phyloP scores from a whole-genome alignment of 768 basidiomycete genomes.

The Dentipellis sp. region DNA sequence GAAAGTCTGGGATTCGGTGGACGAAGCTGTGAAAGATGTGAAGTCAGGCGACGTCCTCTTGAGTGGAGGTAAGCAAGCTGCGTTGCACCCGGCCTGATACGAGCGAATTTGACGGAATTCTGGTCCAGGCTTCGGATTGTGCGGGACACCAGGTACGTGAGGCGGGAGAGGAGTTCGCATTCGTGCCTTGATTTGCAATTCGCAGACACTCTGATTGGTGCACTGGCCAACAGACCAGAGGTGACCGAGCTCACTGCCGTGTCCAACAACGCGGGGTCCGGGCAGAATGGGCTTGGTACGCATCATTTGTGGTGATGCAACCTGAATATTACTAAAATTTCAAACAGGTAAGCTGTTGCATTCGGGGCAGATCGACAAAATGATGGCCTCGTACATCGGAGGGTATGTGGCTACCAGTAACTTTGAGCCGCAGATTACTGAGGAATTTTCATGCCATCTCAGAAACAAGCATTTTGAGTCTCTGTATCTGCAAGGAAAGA shows the following conservation, averaged over 20 bases:
- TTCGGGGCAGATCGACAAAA: conserved; percentile 67
- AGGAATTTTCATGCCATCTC: conserved; percentile 2
- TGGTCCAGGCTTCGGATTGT: conserved; percentile 71
- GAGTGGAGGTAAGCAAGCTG: conserved; percentile 57
- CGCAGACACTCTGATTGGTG: conserved; percentile 73
- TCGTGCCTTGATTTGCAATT: not conserved
- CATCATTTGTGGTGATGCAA: not conserved
- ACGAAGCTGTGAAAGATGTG: conserved; percentile 77
- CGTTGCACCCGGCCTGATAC: not conserved
- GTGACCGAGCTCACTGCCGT: conserved; percentile 73
- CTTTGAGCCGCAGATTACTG: not conserved
- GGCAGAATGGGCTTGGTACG: conserved; percentile 61
- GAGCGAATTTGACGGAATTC: not conserved
- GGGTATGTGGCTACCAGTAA: conserved; percentile 34
- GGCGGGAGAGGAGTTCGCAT: not conserved
- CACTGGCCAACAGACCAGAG: conserved; percentile 65
- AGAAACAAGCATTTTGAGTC: conserved; percentile 85
- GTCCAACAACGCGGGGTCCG: conserved; percentile 80
- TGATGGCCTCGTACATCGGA: conserved; percentile 87
- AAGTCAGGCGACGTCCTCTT: conserved; percentile 73
- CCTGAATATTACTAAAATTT: not conserved
- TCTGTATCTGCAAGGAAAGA: conserved; percentile 70
- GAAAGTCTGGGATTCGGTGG: conserved; percentile 77
- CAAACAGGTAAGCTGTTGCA: conserved; percentile 62
- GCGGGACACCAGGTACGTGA: conserved; percentile 72